Base-by-base conservation (phyloP, 179 eudicot species). In the Silene coronaria region DNA sequence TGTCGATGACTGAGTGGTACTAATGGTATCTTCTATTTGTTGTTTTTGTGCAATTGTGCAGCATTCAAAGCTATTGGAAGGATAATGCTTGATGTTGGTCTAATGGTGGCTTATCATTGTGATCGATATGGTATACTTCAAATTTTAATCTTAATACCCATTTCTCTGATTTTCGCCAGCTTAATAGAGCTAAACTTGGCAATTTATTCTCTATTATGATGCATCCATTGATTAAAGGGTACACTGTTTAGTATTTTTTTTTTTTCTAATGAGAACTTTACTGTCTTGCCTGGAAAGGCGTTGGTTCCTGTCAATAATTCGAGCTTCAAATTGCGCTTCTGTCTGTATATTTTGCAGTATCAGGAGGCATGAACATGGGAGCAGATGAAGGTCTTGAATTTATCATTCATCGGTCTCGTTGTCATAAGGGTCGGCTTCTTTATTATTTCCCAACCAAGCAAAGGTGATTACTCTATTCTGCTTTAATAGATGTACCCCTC, bases 351-450 rank as follows among this genome's bases (percentile, higher is more conserved):
- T 71, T 70, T 70, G 84, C 84, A 94, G 98, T 89, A 79, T 89
- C 91, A 70, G 72, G 68, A 75, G 91, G 80, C 63, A 76, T 84
- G 80, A 71, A 77, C 59, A 69, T 75, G 48, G 74, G 79, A 19
- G 78, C 69, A 58, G 84, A 80, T 81, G 88, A 84, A 86, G 96
- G 92, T 74, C 90, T 94, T 74, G 87, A 92, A 78, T 84, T 85
- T 72, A 90, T 82, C 74, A 90, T 94, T 81, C 70, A 59, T 36
- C 87, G 87, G 58, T 94, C 98, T 45, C 90, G 98, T 74, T 92
- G 98, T 88, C 98, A 88, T 68, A 94, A 94, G 87, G 98, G 98
- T 67, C 96, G 98, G 61, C 80, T 94, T 69, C 95, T 94, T 55
- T 89, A 94, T 82, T 94, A 94, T 81, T 94, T 92, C 73, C 98